Percentiles rank a stretch among this genome's conserved stretches.
Conservation (phyloP, 2,329 filamentous ascomycete genomes). For the Drechslerella coelobrocha region DNA sequence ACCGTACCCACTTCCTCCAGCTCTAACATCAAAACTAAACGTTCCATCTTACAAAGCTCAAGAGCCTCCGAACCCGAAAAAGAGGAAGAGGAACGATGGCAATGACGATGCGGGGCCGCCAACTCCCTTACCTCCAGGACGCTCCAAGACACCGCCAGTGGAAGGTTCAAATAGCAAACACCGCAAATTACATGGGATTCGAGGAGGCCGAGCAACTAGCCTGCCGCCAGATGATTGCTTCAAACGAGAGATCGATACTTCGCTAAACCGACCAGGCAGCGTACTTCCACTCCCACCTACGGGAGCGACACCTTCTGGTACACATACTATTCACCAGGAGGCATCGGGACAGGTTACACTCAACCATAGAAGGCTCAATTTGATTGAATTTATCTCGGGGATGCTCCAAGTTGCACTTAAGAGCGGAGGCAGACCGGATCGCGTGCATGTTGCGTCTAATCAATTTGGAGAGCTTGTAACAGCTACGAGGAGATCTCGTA, state of each 20-base stretch:
- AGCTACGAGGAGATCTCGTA: slow-evolving; percentile 42
- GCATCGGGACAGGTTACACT: slow-evolving; percentile 48
- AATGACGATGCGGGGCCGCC: slow-evolving; percentile 42
- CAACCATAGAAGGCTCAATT: slow-evolving; percentile 46
- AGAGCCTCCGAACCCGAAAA: slow-evolving; percentile 35
- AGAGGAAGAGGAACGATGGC: slow-evolving; percentile 43
- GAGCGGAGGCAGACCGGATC: slow-evolving; percentile 48
- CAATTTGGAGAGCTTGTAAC: slow-evolving; percentile 42
- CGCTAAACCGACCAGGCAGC: slow-evolving; percentile 44
- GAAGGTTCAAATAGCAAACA: slow-evolving; percentile 22
- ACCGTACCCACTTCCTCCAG: slow-evolving; percentile 51
- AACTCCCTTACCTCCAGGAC: slow-evolving; percentile 56
- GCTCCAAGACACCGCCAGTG: slow-evolving; percentile 56
- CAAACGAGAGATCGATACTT: slow-evolving; percentile 39
- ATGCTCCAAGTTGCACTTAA: slow-evolving; percentile 49
- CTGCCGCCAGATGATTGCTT: slow-evolving; percentile 41
- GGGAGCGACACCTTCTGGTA: slow-evolving; percentile 41
- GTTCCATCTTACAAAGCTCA: slow-evolving; percentile 12
- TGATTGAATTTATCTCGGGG: slow-evolving; percentile 49
- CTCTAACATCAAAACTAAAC: slow-evolving; percentile 30
- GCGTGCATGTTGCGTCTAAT: slow-evolving; percentile 39
- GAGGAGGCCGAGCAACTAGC: slow-evolving; percentile 46
- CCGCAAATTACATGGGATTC: slow-evolving; percentile 27
- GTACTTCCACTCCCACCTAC: slow-evolving; percentile 47
- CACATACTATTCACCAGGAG: slow-evolving; percentile 50